Base-by-base conservation (phyloP, 1,139 yeast species). In the Candida dubliniensis region DNA sequence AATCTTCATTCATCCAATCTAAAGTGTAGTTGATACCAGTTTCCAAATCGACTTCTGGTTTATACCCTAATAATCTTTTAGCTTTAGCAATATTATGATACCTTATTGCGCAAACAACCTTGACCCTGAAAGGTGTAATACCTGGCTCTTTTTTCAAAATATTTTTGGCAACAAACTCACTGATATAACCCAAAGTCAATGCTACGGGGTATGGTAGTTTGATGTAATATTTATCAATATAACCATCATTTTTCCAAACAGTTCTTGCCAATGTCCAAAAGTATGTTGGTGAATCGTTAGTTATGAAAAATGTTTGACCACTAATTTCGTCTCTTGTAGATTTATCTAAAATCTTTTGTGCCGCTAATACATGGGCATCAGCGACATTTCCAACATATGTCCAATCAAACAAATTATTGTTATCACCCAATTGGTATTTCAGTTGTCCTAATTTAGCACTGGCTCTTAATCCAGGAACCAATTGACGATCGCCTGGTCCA, bases 321-420 rank as follows among this genome's bases (percentile, higher is more conserved):
- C 88, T 84, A 26, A 93, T 81, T 32, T 60, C 48, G 1, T 57
- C 50, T 15, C 74, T 69, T 7, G 63, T 50, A 12, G 56, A 47
- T 1, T 77, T 67, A 42, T 75, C 70, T 43, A 89, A 66, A 14
- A 91, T 67, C 64, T 83, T 83, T 55, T 85, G 72, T 2, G 97
- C 95, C 1, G 98, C 99, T 44, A 93, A 71, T 8, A 93, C 90
- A 64, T 95, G 99, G 5, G 97, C 85, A 66, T 90, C 96, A 0
- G 99, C 99, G 18, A 95, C 98, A 64, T 95, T 95, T n/a, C 97
- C 98, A n/a, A 87, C 99, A 58, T 90, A 95, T 0, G 98, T 90
- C 86, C 96, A 90, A 62, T 95, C 99, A 59, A 93, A 95, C 47
- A 95, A 68, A 60, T 93, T 93, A 63, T 87, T 82, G 66, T 95